These are phyloP conservation scores for Coleophoma crateriformis DNA, from an alignment of 2,329 filamentous ascomycete genomes.

Conservation along the genomic window DNA sequence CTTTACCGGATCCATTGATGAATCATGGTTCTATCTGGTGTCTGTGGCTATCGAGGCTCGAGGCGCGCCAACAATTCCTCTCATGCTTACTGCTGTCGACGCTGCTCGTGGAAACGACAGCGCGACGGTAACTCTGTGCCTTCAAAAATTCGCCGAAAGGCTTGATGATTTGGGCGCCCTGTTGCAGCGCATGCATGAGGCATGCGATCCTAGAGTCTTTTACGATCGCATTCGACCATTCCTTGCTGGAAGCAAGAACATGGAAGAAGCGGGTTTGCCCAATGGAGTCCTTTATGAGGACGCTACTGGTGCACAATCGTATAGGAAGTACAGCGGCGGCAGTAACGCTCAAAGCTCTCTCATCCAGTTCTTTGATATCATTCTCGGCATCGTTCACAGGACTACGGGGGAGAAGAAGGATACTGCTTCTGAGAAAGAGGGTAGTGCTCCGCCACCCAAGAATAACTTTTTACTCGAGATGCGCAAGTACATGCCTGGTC, in stretches of 20 bases:
- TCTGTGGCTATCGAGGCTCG: conserved; percentile 94
- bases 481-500: conserved; percentile 94
- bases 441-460: conserved; percentile 44
- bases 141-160: conserved; percentile 80
- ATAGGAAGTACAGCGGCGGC: conserved; percentile 84
- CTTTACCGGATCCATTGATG: conserved; percentile 89
- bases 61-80: conserved; percentile 76
- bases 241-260: conserved; percentile 94
- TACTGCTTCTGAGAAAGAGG: conserved; percentile 36
- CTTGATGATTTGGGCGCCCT: conserved; percentile 78
- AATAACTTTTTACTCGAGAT: conserved; percentile 97
- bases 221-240: conserved; percentile 96
- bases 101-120: conserved; percentile 69
- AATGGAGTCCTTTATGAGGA: conserved; percentile 84
- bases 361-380: conserved; percentile 95
- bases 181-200: conserved; percentile 88
- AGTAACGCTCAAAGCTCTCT: conserved; percentile 96
- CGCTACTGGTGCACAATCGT: conserved; percentile 59
- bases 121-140: conserved; percentile 65
- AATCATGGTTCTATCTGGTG: conserved; percentile 98
- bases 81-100: conserved; percentile 83
- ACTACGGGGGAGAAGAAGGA: conserved; percentile 72
- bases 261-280: conserved; percentile 88
- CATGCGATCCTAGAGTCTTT: conserved; percentile 90
- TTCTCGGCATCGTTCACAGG: conserved; percentile 82